These are phyloP conservation scores for Colletotrichum nymphaeae DNA, from an alignment of 2,329 filamentous ascomycete species.

Conservation along the genomic window DNA sequence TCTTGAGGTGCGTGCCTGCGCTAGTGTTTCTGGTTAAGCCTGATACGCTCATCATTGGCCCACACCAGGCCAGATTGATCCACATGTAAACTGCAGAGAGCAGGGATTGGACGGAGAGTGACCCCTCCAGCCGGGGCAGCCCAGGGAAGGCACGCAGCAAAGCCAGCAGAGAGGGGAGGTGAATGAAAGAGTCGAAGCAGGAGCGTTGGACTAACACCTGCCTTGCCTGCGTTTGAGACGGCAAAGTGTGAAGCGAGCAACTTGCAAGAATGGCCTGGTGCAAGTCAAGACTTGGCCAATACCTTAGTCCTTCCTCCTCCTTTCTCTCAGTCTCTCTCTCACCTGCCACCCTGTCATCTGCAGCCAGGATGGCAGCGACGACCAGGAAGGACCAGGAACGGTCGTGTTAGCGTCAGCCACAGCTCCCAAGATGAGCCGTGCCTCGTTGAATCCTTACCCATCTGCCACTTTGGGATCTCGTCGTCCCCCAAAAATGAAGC, in stretches of 20 bases:
- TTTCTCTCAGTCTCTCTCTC: background rate
- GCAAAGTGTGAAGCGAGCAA: constrained; percentile 6
- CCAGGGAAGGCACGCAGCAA: too few relatives aligned
- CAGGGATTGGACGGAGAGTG: constrained; percentile 16
- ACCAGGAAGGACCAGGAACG: constrained; percentile 4
- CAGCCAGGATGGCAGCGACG: too few relatives aligned
- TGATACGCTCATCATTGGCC: constrained; percentile 6
- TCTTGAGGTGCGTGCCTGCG: constrained; percentile 31
- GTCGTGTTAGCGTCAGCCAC: constrained; percentile 16
- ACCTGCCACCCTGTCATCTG: background rate
- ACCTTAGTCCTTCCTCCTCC: background rate
- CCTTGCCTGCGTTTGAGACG: background rate
- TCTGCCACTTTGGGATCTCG: constrained; percentile 11
- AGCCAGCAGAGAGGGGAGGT: background rate
- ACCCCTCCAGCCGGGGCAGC: background rate
- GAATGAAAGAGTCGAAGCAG: constrained; percentile 9
- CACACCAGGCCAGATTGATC: background rate
- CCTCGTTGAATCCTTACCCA: background rate
- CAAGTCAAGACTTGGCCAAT: background rate
- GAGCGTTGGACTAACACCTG: constrained; percentile 12
- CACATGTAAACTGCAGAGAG: background rate
- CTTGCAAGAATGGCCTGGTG: background rate
- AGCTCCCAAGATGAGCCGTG: constrained; percentile 11
- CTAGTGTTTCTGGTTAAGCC: constrained; percentile 38
- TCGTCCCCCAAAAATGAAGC: constrained; percentile 13